These are phyloP conservation scores for Periconia sp. DNA, from an alignment of 2,329 filamentous ascomycete species.

Conservation along the genomic window DNA sequence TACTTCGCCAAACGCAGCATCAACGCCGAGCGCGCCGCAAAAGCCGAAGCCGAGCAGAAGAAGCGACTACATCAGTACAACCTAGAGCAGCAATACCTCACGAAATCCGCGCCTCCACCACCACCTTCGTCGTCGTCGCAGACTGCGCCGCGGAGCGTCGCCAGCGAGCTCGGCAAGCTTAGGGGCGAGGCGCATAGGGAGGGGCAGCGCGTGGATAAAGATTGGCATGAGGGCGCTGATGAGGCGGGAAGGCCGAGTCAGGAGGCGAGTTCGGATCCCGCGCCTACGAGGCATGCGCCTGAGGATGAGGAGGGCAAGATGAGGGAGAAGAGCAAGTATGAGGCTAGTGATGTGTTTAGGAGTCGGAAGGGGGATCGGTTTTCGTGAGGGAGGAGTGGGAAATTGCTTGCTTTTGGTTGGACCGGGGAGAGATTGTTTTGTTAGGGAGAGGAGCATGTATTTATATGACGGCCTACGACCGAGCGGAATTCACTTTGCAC, in stretches of 20 bases:
- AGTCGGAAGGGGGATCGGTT: constrained; percentile 87
- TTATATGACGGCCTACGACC: constrained; percentile 6
- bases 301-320: constrained; percentile 68
- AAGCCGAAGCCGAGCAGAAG: constrained; percentile 55
- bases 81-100: constrained; percentile 27
- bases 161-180: constrained; percentile 9
- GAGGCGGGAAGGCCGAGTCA: constrained; percentile 62
- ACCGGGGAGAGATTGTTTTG: background rate
- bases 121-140: constrained; percentile 7
- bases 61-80: constrained; percentile 34
- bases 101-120: constrained; percentile 14
- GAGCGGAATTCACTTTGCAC: background rate
- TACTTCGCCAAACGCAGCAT: constrained; percentile 94
- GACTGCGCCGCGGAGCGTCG: constrained; percentile 11
- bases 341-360: constrained; percentile 73
- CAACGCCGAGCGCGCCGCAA: constrained; percentile 82
- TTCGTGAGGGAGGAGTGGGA: constrained; percentile 23
- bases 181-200: constrained; percentile 6
- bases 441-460: constrained; percentile 4
- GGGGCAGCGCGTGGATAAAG: constrained; percentile 6
- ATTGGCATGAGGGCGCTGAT: constrained; percentile 12
- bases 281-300: constrained; percentile 79
- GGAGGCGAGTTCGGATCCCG: constrained; percentile 77
- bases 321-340: constrained; percentile 85
- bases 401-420: background rate